Evolutionary conservation across 805 yeast genomes (phyloP), one percentile per base, ranked within the genome.

Genomic region (Ogataea parapolymorpha): DNA sequence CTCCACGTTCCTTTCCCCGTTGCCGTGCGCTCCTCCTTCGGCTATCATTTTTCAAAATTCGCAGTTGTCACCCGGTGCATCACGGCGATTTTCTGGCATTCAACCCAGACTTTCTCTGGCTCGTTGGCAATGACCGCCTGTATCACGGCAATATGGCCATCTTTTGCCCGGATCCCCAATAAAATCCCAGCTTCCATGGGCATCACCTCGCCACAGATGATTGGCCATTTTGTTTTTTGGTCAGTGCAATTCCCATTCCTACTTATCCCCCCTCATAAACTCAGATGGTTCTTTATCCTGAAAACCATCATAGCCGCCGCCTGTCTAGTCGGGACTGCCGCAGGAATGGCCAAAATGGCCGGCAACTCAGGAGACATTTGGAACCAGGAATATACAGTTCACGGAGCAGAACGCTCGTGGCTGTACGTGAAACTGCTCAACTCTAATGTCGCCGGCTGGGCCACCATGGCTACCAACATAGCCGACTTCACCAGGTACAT

Each of bases 401-500:
- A 35, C 26, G 63, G 63, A 2, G 38, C 58, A 3, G 54, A 48
- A n/a, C 45, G 50, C 18, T 48, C 58, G 1, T 59, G 63, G 63
- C 38, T 54, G 4, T 53, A 54, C 20, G 28, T 59, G 30, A 45
- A 44, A 5, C 45, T 63, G 38, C 50, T 62, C 28, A 52, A 59
- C 35, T 52, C 62, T 6, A 54, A 63, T 13, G 56, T 64, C 47
- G 66, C 64, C 16, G 63, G 67, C 22, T 50, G 52, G 49, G 67
- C 67, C 7, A 66, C 70, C 3, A 47, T 66, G 51, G 65, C 67
- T 3, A 51, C 65, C 14, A 66, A 66, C 45, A 62, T 63, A 39
- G 50, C 62, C n/a, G 71, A 65, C 47, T 66, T 66, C 49, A 65
- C 69, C 3, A 58, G 70, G 47, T 66, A 64, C 44, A 55, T 66